These are phyloP conservation scores for Naganishia vishniacii DNA, from an alignment of 768 basidiomycete genomes.

Conservation along the genomic window DNA sequence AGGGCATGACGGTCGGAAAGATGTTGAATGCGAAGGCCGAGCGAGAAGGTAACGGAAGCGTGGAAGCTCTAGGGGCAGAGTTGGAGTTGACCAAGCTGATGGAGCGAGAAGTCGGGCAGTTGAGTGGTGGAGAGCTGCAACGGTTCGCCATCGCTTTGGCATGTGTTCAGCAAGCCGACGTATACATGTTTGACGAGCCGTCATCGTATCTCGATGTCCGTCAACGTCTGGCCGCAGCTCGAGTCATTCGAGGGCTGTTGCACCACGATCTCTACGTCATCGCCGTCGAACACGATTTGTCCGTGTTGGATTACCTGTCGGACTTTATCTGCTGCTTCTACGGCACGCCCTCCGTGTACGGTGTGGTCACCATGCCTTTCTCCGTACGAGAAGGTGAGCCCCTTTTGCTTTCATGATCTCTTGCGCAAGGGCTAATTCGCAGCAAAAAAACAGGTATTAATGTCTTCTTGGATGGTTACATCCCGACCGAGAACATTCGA, in stretches of 20 bases:
- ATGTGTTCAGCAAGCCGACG: constrained; percentile 88
- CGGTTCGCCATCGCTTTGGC: constrained; percentile 97
- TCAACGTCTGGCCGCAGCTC: constrained; percentile 89
- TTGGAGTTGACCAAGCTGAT: constrained; percentile 83
- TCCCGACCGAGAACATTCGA: constrained; percentile 95
- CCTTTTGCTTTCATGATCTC: constrained; percentile 26
- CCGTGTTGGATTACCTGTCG: constrained; percentile 94
- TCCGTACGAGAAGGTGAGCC: constrained; percentile 86
- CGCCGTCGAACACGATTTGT: constrained; percentile 97
- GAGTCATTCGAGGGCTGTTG: constrained; percentile 84
- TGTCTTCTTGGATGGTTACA: constrained; percentile 97
- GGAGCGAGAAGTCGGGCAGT: constrained; percentile 72
- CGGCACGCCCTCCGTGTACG: constrained; percentile 94
- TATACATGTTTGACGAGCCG: constrained; percentile 99
- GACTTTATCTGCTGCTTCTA: constrained; percentile 98
- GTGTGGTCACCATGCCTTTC: constrained; percentile 97
- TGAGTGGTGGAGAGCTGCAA: constrained; percentile 96
- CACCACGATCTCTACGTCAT: constrained; percentile 83
- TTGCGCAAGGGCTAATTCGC: too few relatives aligned
- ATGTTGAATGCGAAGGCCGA: constrained; percentile 93
- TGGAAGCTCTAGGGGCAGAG: constrained; percentile 73
- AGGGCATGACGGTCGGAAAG: constrained; percentile 70
- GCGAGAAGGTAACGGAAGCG: constrained; percentile 61
- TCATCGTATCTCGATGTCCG: constrained; percentile 96
- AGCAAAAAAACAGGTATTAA: constrained; percentile 85